These are phyloP conservation scores for Fonsecaea erecta DNA, from an alignment of 2,329 filamentous ascomycete genomes.

Conservation along the genomic window DNA sequence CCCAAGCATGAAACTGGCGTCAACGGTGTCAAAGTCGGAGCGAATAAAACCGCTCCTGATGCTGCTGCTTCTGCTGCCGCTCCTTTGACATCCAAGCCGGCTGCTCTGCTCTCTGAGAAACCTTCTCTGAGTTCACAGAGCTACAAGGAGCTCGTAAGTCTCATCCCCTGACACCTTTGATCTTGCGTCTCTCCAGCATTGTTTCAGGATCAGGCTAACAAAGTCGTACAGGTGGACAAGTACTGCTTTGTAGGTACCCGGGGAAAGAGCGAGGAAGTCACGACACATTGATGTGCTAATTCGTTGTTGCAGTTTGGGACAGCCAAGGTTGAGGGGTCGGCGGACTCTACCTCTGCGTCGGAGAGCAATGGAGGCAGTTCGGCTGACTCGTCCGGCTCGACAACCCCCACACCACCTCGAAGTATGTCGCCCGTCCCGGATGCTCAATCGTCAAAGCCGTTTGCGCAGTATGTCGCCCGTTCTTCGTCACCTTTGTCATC, in stretches of 20 bases:
- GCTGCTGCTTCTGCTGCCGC: conserved; percentile 40
- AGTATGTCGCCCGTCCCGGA: conserved; percentile 28
- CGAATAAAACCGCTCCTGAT: conserved; percentile 25
- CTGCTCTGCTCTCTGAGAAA: conserved; percentile 63
- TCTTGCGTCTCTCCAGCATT: background rate
- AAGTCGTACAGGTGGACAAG: conserved; percentile 70
- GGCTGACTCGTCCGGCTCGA: conserved; percentile 39
- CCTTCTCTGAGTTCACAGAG: conserved; percentile 81
- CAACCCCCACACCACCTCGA: conserved; percentile 32
- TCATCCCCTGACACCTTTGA: conserved; percentile 1
- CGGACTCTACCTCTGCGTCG: conserved; percentile 39
- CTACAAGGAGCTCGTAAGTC: conserved; percentile 76
- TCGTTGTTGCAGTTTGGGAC: conserved; percentile 55
- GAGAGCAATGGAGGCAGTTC: conserved; percentile 37
- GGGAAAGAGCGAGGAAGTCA: conserved; percentile 37
- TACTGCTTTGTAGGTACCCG: conserved; percentile 97
- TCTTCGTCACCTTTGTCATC: conserved; percentile 51
- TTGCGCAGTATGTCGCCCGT: conserved; percentile 45
- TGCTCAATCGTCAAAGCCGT: conserved; percentile 27
- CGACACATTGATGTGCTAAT: conserved; percentile 38
- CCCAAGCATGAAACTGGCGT: conserved; percentile 32
- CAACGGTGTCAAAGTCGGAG: conserved; percentile 22
- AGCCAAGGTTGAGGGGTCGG: conserved; percentile 50
- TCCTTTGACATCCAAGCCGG: conserved; percentile 54
- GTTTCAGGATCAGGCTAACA: background rate